Evolutionary conservation across 441 rosid species (phyloP), one percentile per base, ranked within the genome.

Genomic region (Isatis lusitanica): DNA sequence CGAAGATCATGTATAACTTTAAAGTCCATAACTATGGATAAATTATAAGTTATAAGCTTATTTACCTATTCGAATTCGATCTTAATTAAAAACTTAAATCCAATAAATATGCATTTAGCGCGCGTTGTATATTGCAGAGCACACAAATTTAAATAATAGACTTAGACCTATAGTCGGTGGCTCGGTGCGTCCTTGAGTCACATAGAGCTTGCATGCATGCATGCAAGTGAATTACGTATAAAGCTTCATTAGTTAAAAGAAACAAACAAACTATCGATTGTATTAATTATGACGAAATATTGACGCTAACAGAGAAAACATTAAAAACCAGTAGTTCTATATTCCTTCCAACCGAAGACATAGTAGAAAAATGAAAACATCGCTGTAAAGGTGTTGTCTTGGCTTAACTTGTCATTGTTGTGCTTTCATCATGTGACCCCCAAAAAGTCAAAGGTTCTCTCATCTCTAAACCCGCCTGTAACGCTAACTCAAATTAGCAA

Each of bases 381-480:
- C 31, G 73, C 44, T 68, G 73, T 56, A 68, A 56, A 68, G 63
- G 52, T 33, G 46, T 24, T 21, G 31, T 17, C 64, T 4, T 68
- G 15, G 43, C 63, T 42, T 68, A 30, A 55, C 72, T 42, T 68
- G 55, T 16, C 30, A 11, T 42, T 28, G 43, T 55, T 55, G 63
- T 40, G 33, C 33, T 42, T 68, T 42, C 64, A 56, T 68, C 64
- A 68, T 68, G 73, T 55, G 63, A 53, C 9, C 12, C 18, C 17
- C 18, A 7, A 38, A 68, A 68, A 51, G 63, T 67, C 71, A 67
- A 46, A 65, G 57, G 56, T 30, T 30, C 33, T 5, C 33, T 5
- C 33, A 6, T 30, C 33, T 30, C 33, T 4, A 30, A 30, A 4
- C 33, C 33, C 6, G 33, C 6, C 33, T 0, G 33, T 30, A 4